Percentiles rank a stretch among this genome's conserved stretches.
phyloP scores from a whole-genome alignment of 106 monocot species.

The Dendrobium officinale region DNA sequence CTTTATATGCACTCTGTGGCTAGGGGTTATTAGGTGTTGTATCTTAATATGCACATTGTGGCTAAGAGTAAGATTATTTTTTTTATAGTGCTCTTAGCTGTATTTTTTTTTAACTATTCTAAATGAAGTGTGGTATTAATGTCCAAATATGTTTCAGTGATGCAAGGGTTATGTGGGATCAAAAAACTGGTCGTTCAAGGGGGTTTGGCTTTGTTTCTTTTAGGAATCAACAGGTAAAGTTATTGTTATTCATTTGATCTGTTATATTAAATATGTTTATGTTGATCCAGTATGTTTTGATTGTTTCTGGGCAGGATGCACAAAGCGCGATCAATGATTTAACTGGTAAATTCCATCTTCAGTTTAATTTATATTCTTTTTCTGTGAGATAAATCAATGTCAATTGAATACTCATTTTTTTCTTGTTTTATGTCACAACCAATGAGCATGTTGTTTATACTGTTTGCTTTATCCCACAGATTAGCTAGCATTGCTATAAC shows the following conservation, averaged over 20 bases:
- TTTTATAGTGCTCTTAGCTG: neutral
- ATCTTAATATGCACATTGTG: neutral
- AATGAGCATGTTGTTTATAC: neutral
- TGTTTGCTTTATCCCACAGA: neutral
- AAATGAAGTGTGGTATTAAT: neutral
- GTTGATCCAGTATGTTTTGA: neutral
- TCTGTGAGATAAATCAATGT: neutral
- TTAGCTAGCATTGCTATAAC: neutral
- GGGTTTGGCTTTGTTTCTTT: slow-evolving; percentile 98
- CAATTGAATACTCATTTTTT: neutral
- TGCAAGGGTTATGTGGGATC: slow-evolving; percentile 97
- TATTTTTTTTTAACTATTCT: neutral
- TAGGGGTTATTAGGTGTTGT: neutral
- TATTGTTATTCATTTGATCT: neutral
- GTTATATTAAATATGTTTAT: neutral
- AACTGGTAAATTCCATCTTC: slow-evolving; percentile 35
- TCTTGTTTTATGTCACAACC: neutral
- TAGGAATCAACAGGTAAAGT: slow-evolving; percentile 68
- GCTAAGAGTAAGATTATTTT: neutral
- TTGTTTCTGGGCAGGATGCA: slow-evolving; percentile 64
- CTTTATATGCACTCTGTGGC: neutral
- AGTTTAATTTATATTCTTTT: neutral
- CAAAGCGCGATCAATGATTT: slow-evolving; percentile 97
- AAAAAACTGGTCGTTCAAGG: slow-evolving; percentile 91
- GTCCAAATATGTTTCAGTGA: slow-evolving; percentile 40